Conservation (phyloP, 2,329 filamentous ascomycete species). For the Zarea fungicola region DNA sequence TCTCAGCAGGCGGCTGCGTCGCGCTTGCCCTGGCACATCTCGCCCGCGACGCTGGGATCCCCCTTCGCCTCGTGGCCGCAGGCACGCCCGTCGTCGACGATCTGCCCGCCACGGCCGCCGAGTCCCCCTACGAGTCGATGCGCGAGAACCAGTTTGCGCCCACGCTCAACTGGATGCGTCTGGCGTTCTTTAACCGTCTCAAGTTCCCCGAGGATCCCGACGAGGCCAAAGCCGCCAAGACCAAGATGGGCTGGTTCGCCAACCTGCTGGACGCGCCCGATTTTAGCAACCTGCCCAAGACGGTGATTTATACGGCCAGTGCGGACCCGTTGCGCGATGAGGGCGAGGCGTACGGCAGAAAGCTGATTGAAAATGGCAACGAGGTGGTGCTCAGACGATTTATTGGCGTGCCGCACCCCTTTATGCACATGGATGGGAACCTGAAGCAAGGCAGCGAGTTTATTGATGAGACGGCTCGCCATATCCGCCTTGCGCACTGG, state of each 20-base stretch:
- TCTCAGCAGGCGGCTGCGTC: conserved; percentile 40
- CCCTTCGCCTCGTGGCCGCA: conserved; percentile 32
- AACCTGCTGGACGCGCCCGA: conserved; percentile 32
- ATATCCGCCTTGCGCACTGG: conserved; percentile 25
- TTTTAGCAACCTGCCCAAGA: conserved; percentile 30
- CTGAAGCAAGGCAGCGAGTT: conserved; percentile 32
- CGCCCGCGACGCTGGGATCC: conserved; percentile 33
- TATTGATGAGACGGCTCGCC: conserved; percentile 27
- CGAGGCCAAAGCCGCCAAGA: conserved; percentile 13
- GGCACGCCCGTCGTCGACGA: conserved; percentile 38
- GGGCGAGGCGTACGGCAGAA: conserved; percentile 40
- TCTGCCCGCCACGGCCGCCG: conserved; percentile 30
- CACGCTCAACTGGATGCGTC: conserved; percentile 38
- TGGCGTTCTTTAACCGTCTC: conserved; percentile 36
- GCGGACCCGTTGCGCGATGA: conserved; percentile 44
- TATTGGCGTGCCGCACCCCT: conserved; percentile 42
- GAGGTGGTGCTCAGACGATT: conserved; percentile 43
- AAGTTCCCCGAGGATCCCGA: conserved; percentile 24
- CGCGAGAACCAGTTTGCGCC: conserved; percentile 36
- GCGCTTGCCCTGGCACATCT: conserved; percentile 34
- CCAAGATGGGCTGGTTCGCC: conserved; percentile 20
- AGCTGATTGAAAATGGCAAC: conserved; percentile 38
- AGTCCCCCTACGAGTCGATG: conserved; percentile 37
- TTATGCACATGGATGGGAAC: conserved; percentile 43
- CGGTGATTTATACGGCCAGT: conserved; percentile 37